Evolutionary conservation across 345 rosid genomes (phyloP).

Genomic region (Dovyalis caffra): DNA sequence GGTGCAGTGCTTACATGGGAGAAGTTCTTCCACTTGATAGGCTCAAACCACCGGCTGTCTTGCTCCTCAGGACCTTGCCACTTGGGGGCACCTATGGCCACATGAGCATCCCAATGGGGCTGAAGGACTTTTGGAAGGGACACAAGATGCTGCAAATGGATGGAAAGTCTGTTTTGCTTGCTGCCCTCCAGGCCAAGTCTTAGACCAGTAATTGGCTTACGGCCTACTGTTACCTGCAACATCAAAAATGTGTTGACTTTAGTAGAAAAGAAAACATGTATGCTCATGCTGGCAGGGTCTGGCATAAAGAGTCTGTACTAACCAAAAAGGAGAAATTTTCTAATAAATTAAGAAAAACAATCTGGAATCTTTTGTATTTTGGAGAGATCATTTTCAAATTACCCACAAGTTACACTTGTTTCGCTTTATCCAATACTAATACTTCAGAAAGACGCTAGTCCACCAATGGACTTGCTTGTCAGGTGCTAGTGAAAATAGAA

Average conservation of each 20-base stretch:
- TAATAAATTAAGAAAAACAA: neutral
- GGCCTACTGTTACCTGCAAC: slow-evolving; percentile 90
- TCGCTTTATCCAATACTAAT: neutral
- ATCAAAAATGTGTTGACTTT: slow-evolving; percentile 3
- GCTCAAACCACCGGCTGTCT: slow-evolving; percentile 98
- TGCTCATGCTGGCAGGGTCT: neutral
- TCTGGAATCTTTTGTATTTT: neutral
- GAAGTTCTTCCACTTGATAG: slow-evolving; percentile 98
- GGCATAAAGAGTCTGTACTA: neutral
- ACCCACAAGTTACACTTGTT: neutral
- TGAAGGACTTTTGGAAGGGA: slow-evolving; percentile 93
- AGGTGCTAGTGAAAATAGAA: neutral
- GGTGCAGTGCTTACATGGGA: slow-evolving; percentile 99
- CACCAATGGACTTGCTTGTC: neutral
- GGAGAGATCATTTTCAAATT: neutral
- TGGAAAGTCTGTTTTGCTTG: slow-evolving; percentile 83
- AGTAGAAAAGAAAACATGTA: neutral
- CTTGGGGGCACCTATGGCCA: slow-evolving; percentile 95
- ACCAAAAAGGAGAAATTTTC: neutral
- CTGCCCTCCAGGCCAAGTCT: slow-evolving; percentile 81
- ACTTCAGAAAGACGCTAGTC: neutral
- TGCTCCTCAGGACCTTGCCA: slow-evolving; percentile 99
- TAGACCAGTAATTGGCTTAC: slow-evolving; percentile 92
- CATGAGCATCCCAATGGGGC: slow-evolving; percentile 93
- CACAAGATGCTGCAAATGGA: slow-evolving; percentile 90